Evolutionary conservation across 371 early-diverging fungal species (phyloP).

Genomic region (Smittium mucronatum): DNA sequence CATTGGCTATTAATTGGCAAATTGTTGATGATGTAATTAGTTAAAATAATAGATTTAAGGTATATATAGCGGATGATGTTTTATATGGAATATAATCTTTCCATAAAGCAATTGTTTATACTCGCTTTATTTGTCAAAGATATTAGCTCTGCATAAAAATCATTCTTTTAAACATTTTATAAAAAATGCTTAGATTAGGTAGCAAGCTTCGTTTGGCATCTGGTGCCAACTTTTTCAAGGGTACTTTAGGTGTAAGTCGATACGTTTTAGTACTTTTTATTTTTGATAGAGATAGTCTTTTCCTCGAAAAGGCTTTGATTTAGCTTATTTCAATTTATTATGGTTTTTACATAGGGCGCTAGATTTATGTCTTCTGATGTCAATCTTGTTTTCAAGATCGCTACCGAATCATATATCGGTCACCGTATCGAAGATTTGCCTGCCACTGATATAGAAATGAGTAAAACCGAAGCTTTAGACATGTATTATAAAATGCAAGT

Average conservation of each 20-base stretch:
- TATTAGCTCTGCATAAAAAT: too few relatives aligned
- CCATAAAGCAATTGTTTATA: too few relatives aligned
- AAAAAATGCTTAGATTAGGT: neutral
- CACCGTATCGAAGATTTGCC: constrained; percentile 40
- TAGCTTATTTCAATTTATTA: neutral
- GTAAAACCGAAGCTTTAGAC: constrained; percentile 56
- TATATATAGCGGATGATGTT: too few relatives aligned
- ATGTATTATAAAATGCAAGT: constrained; percentile 79
- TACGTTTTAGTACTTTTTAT: neutral
- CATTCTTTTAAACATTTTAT: too few relatives aligned
- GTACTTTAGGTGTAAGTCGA: neutral
- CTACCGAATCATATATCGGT: neutral
- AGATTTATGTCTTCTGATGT: constrained; percentile 4
- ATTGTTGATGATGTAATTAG: too few relatives aligned
- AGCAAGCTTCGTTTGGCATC: neutral
- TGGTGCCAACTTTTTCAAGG: neutral
- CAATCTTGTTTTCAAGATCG: neutral
- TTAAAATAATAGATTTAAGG: too few relatives aligned
- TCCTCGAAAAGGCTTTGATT: neutral
- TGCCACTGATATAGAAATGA: constrained; percentile 40
- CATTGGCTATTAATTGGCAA: too few relatives aligned
- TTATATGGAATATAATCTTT: too few relatives aligned
- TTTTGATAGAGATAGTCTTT: neutral
- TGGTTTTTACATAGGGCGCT: neutral
- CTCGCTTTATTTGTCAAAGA: too few relatives aligned